phyloP scores from a whole-genome alignment of 2,329 filamentous ascomycete species.

The Diaporthe helianthi region DNA sequence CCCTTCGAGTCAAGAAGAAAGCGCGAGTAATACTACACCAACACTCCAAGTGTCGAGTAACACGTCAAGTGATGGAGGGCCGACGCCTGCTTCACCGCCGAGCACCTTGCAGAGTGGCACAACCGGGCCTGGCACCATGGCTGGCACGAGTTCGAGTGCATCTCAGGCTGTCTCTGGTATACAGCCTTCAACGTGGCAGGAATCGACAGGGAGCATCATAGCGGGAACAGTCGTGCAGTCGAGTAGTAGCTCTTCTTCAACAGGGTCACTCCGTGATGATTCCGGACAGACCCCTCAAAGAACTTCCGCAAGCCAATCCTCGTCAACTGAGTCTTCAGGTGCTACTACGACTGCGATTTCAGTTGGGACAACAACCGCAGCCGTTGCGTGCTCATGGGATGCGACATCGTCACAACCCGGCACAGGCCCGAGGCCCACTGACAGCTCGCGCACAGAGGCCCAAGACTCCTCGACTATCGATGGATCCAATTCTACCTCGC shows the following conservation, averaged over 20 bases:
- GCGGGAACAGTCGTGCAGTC: neutral
- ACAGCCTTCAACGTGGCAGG: neutral
- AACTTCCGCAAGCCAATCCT: neutral
- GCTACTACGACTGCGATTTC: neutral
- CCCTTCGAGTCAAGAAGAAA: neutral
- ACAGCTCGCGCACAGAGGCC: too few relatives aligned
- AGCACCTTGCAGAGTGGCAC: neutral
- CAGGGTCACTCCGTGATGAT: neutral
- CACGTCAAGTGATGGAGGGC: neutral
- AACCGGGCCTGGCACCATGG: too few relatives aligned
- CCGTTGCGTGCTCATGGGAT: neutral
- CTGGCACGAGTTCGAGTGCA: neutral
- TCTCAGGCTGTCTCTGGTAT: too few relatives aligned
- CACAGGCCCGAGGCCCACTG: neutral
- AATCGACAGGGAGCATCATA: neutral
- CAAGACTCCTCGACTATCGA: neutral
- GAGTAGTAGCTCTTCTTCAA: neutral
- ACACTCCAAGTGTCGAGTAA: neutral
- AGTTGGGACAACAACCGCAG: neutral
- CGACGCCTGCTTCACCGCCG: neutral
- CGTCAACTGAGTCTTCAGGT: neutral
- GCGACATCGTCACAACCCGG: neutral
- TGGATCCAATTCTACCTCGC: neutral
- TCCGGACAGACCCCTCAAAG: neutral
- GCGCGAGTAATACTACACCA: neutral